Evolutionary conservation across 805 yeast genomes (phyloP), one percentile per base, ranked within the genome.

Genomic region (Ogataea trehaloabstinens): DNA sequence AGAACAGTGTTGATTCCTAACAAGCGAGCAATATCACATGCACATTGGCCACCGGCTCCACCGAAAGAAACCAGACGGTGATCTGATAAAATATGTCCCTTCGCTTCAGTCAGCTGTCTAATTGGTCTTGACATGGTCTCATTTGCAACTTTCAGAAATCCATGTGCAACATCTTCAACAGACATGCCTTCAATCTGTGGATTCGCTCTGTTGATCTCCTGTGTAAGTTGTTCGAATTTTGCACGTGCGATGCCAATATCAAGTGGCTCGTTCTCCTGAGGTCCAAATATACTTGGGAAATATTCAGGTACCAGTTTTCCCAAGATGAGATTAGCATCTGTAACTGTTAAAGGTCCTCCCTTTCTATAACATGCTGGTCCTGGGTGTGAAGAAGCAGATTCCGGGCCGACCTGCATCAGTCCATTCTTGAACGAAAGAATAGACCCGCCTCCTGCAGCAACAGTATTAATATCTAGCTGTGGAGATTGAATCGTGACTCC

Each of bases 21-120:
- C 19, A 74, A 71, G 41, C 76, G 70, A 1, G 95, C 95, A 24
- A 88, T 80, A 7, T 85, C 80, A 34, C 76, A 80, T 2, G 93
- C 90, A 60, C 85, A 90, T 62, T 88, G 96, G 6, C 96, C 96
- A 38, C 96, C 96, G 19, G 95, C 95, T 34, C 96, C 96, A 33
- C 96, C 96, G 63, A 88, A 88, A 2, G 91, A 74, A 1, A 89
- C 95, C 42, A 88, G 63, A 41, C 82, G 66, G 58, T 88, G 95
- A 8, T 73, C 66, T 7, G 83, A 58, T 0, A 80, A 71, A 29
- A 76, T 70, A 53, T 80, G 78, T 4, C 96, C 96, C 54, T 80
- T 85, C 2, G 91, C 86, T 56, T 87, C 96, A 0, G 95, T 87
- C 37, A 88, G 64, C 29, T 84, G 80, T 42, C 96, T 71, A 38